phyloP scores from a whole-genome alignment of 345 rosid species.

The Capsella bursapastoris region DNA sequence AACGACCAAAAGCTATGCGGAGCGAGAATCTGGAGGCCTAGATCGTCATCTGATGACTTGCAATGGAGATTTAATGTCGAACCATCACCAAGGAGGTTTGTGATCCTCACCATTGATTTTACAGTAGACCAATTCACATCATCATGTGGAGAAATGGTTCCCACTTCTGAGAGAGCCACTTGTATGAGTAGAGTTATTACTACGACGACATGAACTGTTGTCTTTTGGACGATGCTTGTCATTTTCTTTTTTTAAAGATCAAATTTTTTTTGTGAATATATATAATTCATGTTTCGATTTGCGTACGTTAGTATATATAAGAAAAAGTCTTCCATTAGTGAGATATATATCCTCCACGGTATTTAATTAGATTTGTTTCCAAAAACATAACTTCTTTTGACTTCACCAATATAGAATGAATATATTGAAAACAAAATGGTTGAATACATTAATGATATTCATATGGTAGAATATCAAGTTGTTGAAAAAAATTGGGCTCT shows the following conservation, averaged over 20 bases:
- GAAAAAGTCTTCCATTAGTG: too few species aligned
- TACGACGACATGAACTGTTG: conserved; percentile 18
- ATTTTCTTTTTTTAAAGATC: not conserved
- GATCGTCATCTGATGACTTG: conserved; percentile 30
- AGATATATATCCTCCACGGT: too few species aligned
- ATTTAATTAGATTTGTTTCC: too few species aligned
- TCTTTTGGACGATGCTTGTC: conserved; percentile 12
- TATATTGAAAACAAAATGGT: too few species aligned
- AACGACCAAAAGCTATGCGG: conserved; percentile 19
- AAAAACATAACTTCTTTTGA: too few species aligned
- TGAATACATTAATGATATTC: too few species aligned
- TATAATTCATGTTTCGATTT: not conserved
- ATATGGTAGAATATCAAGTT: too few species aligned
- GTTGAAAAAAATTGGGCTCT: too few species aligned
- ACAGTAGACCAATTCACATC: not conserved
- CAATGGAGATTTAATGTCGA: conserved; percentile 30
- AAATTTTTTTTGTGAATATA: not conserved
- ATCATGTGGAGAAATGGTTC: not conserved
- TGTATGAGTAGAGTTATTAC: conserved; percentile 28
- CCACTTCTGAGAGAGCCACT: conserved; percentile 18
- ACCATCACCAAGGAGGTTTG: conserved; percentile 39
- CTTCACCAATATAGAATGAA: too few species aligned
- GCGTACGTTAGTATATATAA: conserved; percentile 8
- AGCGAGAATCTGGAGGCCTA: conserved; percentile 22
- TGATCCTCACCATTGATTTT: conserved; percentile 30